Evolutionary conservation across 441 rosid genomes (phyloP).

Genomic region (Hura crepitans): DNA sequence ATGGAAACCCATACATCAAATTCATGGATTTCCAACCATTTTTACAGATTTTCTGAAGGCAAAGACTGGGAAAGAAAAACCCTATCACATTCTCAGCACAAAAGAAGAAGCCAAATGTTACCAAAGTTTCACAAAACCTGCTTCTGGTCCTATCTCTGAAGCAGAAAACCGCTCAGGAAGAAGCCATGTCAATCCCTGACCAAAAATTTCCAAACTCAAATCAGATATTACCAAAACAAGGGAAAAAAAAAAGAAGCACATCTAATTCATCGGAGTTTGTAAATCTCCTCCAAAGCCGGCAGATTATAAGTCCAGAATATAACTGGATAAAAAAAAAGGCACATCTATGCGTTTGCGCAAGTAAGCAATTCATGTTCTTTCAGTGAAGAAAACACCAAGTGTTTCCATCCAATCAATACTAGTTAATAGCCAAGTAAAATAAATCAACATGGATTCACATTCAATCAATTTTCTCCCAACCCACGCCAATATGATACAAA

Average conservation of each 20-base stretch:
- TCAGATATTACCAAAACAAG: constrained; percentile 21
- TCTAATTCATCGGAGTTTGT: constrained; percentile 11
- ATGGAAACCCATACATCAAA: neutral
- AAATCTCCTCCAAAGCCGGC: constrained; percentile 5
- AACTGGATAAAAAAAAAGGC: neutral
- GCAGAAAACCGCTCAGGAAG: constrained; percentile 87
- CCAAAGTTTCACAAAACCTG: constrained; percentile 99
- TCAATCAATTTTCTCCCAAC: neutral
- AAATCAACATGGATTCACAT: neutral
- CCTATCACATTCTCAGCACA: constrained; percentile 25
- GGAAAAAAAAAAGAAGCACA: neutral
- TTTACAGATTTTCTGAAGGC: neutral
- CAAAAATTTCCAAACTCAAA: constrained; percentile 14
- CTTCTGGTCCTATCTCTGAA: constrained; percentile 99
- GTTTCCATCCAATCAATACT: neutral
- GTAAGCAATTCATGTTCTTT: neutral
- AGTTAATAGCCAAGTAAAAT: neutral
- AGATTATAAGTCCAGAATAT: neutral
- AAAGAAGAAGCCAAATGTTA: constrained; percentile 60
- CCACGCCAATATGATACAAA: neutral
- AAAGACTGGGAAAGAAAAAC: constrained; percentile 3
- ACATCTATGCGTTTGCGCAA: neutral
- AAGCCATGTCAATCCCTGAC: constrained; percentile 94
- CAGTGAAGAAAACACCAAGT: neutral
- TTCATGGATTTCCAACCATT: neutral